Evolutionary conservation across 805 yeast genomes (phyloP).

Genomic region (Torulaspora delbrueckii): DNA sequence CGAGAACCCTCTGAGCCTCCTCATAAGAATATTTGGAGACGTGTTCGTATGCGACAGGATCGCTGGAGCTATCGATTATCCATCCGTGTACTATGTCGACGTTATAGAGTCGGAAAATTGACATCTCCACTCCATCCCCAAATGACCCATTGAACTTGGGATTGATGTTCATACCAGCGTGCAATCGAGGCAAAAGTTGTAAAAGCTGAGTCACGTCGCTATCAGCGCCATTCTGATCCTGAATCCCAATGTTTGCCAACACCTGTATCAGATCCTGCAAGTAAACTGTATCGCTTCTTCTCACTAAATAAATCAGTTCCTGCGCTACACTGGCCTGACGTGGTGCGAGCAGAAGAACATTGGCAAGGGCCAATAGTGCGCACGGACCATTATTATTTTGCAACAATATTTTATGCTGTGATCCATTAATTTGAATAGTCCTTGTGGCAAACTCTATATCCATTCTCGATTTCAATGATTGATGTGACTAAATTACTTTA

Average conservation of each 20-base stretch:
- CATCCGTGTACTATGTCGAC: constrained; percentile 78
- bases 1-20: constrained; percentile 52
- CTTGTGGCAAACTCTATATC: constrained; percentile 23
- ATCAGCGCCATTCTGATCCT: constrained; percentile 30
- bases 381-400: constrained; percentile 88
- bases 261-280: constrained; percentile 44
- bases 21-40: constrained; percentile 50
- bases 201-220: constrained; percentile 43
- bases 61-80: constrained; percentile 48
- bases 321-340: constrained; percentile 23
- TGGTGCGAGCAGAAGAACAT: constrained; percentile 56
- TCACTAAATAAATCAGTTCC: constrained; percentile 33
- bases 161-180: constrained; percentile 67
- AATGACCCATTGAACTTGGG: constrained; percentile 66
- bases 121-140: constrained; percentile 46
- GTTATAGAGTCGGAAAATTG: constrained; percentile 54
- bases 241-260: constrained; percentile 45
- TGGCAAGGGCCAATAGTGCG: constrained; percentile 72
- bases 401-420: constrained; percentile 48
- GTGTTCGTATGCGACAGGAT: constrained; percentile 33
- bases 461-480: constrained; percentile 7
- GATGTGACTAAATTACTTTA: neutral
- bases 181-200: constrained; percentile 55
- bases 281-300: constrained; percentile 30
- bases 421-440: constrained; percentile 34